These are phyloP conservation scores for Pyrus betulifolia DNA, from an alignment of 306 rosid species.

Conservation along the genomic window DNA sequence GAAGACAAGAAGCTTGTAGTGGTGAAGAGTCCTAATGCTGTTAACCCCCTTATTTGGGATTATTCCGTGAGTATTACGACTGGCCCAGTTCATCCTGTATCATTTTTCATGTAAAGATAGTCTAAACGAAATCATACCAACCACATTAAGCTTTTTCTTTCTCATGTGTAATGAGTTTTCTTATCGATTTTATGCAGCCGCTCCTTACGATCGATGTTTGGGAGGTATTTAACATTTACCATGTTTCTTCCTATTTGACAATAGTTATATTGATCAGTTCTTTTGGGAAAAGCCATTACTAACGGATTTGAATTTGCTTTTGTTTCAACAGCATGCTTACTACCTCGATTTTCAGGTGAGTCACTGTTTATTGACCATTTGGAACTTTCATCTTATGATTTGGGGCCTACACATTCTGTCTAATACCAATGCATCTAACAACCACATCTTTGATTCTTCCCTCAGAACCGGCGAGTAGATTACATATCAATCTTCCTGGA, in stretches of 20 bases:
- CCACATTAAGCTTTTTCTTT: not conserved
- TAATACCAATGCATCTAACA: conserved; percentile 1
- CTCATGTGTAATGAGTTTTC: conserved; percentile 11
- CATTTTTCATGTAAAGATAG: not conserved
- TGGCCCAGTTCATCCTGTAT: not conserved
- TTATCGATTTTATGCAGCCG: conserved; percentile 56
- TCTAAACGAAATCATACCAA: not conserved
- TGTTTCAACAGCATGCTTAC: conserved; percentile 78
- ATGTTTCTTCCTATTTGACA: conserved; percentile 3
- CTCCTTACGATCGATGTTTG: conserved; percentile 86
- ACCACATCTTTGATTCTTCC: conserved; percentile 11
- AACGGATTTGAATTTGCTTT: conserved; percentile 5
- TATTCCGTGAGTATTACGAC: conserved; percentile 45
- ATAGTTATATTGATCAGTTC: not conserved
- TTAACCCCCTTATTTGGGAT: conserved; percentile 81
- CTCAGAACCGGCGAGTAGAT: conserved; percentile 54
- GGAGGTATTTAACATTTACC: conserved; percentile 57
- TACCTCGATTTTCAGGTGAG: conserved; percentile 86
- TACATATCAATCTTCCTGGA: conserved; percentile 63
- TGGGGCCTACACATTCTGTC: not conserved
- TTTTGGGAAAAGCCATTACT: not conserved
- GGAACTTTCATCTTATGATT: not conserved
- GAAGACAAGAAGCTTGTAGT: conserved; percentile 71
- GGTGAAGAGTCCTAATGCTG: conserved; percentile 80
- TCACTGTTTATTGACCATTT: conserved; percentile 4